Percentiles rank a stretch among this genome's conserved stretches.
Evolutionary conservation across 139 green algal species (phyloP).

Genomic region (Coccomyxa sp.): DNA sequence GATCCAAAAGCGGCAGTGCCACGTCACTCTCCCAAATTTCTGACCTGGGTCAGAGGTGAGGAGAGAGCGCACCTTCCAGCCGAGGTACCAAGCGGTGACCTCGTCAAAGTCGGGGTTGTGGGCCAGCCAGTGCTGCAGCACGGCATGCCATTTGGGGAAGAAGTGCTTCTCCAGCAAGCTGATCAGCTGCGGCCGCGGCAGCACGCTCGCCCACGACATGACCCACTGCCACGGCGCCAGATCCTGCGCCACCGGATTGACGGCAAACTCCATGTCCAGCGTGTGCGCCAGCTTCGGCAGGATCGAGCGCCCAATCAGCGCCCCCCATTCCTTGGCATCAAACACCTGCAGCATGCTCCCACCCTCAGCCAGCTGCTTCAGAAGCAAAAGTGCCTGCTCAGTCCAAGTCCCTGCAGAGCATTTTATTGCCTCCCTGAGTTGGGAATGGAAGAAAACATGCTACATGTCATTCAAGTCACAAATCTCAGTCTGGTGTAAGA

Average conservation of each 20-base stretch:
- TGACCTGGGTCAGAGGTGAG: not conserved
- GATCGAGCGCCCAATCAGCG: slow-evolving; percentile 68
- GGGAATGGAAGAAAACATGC: too few species aligned
- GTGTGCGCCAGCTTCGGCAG: slow-evolving; percentile 82
- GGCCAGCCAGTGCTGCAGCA: slow-evolving; percentile 83
- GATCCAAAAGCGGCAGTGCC: too few species aligned
- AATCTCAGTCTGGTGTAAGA: too few species aligned
- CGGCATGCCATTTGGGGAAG: slow-evolving; percentile 79
- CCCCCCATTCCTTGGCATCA: slow-evolving; percentile 72
- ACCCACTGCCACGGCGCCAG: slow-evolving; percentile 79
- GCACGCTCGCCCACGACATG: slow-evolving; percentile 68
- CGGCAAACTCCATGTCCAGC: slow-evolving; percentile 55
- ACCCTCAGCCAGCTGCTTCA: not conserved
- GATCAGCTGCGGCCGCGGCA: slow-evolving; percentile 36
- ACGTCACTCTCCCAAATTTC: too few species aligned
- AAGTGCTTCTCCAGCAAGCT: slow-evolving; percentile 59
- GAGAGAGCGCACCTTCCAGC: slow-evolving; percentile 71
- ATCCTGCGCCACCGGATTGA: slow-evolving; percentile 79
- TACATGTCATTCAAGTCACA: too few species aligned
- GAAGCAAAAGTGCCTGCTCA: not conserved
- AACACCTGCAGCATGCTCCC: slow-evolving; percentile 50
- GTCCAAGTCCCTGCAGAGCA: too few species aligned
- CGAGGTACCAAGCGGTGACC: slow-evolving; percentile 88
- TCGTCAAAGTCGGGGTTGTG: slow-evolving; percentile 80
- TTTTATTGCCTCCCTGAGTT: too few species aligned